A percentile compares a stretch with the other conserved stretches of the same genome.
These are phyloP conservation scores for Naganishia vishniacii DNA, from an alignment of 768 basidiomycete species.

Conservation along the genomic window DNA sequence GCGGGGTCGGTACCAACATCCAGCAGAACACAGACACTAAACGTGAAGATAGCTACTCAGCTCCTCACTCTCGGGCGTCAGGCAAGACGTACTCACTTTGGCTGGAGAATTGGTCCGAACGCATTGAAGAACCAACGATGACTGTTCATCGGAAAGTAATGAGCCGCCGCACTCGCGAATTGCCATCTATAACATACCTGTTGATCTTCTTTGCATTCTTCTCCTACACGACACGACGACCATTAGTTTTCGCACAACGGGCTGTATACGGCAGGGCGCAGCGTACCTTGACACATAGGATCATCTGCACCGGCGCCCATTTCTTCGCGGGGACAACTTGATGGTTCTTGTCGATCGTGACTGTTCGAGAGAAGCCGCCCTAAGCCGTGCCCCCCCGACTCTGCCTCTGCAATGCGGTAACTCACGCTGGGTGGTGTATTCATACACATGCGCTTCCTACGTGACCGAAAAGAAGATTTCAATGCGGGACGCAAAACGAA, in stretches of 20 bases:
- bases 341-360: constrained; percentile 72
- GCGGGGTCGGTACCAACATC: constrained; percentile 91
- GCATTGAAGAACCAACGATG: constrained; percentile 78
- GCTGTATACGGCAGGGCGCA: neutral
- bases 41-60: neutral
- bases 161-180: neutral
- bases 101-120: constrained; percentile 39
- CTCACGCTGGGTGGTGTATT: constrained; percentile 74
- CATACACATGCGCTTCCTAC: constrained; percentile 44
- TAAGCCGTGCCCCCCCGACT: neutral
- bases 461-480: neutral
- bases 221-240: neutral
- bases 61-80: neutral
- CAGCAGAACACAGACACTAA: constrained; percentile 82
- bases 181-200: neutral
- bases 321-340: constrained; percentile 72
- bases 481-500: neutral
- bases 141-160: constrained; percentile 35
- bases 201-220: constrained; percentile 32
- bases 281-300: constrained; percentile 58
- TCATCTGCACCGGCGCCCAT: constrained; percentile 80
- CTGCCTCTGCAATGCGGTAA: neutral
- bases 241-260: no score
- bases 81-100: constrained; percentile 27
- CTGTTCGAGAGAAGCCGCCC: constrained; percentile 48